Evolutionary conservation across 176 grass and related monocot genomes (phyloP).

Genomic region (Eragrostis curvula): DNA sequence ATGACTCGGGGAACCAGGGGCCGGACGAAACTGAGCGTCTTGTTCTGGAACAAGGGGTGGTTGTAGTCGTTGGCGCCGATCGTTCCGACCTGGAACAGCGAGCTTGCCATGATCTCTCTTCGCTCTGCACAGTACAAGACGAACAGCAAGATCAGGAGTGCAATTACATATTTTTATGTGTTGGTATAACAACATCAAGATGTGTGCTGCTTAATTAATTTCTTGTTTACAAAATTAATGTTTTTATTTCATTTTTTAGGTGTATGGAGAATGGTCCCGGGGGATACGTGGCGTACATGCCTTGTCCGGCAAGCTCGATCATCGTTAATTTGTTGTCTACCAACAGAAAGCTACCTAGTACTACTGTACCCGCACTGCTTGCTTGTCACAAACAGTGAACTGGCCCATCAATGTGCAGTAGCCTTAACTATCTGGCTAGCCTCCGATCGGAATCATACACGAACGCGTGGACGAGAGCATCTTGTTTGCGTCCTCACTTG

Average conservation of each 20-base stretch:
- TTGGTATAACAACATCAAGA: too few species aligned
- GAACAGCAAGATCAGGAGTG: too few species aligned
- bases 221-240: too few species aligned
- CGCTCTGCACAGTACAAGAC: slow-evolving; percentile 40
- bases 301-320: too few species aligned
- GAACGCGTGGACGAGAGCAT: not conserved
- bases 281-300: too few species aligned
- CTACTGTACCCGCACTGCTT: too few species aligned
- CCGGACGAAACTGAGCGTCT: slow-evolving; percentile 27
- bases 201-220: too few species aligned
- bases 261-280: too few species aligned
- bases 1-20: slow-evolving; percentile 58
- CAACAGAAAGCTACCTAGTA: too few species aligned
- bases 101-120: slow-evolving; percentile 46
- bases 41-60: slow-evolving; percentile 64
- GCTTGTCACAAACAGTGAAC: not conserved
- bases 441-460: not conserved
- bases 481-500: not conserved
- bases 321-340: too few species aligned
- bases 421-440: not conserved
- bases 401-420: not conserved
- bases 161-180: too few species aligned
- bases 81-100: slow-evolving; percentile 69
- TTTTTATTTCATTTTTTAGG: too few species aligned
- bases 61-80: slow-evolving; percentile 83